These are phyloP conservation scores for Nothophytophthora sp. DNA, from an alignment of 352 stramenopile genomes.

Conservation along the genomic window DNA sequence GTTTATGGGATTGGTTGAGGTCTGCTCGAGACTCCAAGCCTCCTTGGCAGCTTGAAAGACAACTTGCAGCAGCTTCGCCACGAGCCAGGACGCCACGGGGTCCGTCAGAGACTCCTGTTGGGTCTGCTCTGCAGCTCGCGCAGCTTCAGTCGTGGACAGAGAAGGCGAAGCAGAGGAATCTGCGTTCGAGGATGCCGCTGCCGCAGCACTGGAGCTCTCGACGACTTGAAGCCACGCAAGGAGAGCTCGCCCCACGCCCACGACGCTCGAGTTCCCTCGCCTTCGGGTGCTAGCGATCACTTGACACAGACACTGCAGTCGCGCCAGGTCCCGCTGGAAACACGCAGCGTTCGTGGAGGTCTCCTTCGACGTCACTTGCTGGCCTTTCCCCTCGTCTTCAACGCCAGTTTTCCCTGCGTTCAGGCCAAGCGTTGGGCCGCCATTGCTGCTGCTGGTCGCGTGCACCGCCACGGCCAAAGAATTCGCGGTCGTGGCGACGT, in stretches of 20 bases:
- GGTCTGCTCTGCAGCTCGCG: conserved; percentile 9
- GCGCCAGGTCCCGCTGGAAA: conserved; percentile 26
- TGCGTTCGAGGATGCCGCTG: conserved; percentile 6
- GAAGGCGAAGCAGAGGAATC: conserved; percentile 2
- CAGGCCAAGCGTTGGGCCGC: conserved; percentile 1
- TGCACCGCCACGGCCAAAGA: conserved; percentile 4
- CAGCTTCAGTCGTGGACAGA: conserved; percentile 9
- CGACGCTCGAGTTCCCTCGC: conserved; percentile 7
- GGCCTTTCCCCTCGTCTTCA: conserved; percentile 2
- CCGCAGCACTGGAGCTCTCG: conserved; percentile 30
- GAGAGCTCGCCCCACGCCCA: conserved; percentile 21
- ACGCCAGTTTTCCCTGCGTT: background rate
- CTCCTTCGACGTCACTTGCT: background rate
- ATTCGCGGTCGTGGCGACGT: conserved; percentile 26
- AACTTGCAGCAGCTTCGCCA: conserved; percentile 36
- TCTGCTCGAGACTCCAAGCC: conserved; percentile 8
- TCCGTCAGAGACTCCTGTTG: conserved; percentile 15
- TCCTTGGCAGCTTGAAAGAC: conserved; percentile 21
- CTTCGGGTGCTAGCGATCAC: conserved; percentile 13
- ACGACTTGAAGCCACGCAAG: conserved; percentile 41
- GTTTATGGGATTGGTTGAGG: conserved; percentile 7
- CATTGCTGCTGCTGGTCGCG: conserved; percentile 2
- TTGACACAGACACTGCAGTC: conserved; percentile 32
- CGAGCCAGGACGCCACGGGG: conserved; percentile 45
- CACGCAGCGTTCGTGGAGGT: background rate